A percentile compares a stretch with the other conserved stretches of the same genome.
phyloP scores from a whole-genome alignment of 2,329 filamentous ascomycete genomes.

The Penicillium rolfsii region DNA sequence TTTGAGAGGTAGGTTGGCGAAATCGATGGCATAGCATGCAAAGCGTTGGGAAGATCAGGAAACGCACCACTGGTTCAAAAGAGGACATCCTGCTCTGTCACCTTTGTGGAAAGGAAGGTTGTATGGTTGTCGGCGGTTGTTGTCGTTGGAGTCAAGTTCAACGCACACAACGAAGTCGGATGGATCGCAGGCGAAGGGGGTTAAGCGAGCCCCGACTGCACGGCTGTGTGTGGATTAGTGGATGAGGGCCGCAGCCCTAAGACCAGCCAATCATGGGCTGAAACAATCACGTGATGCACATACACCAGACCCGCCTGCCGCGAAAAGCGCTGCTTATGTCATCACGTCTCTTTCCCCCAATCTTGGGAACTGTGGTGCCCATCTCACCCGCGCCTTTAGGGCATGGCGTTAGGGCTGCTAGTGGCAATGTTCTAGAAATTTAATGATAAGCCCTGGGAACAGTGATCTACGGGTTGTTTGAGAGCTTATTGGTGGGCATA shows the following conservation, averaged over 20 bases:
- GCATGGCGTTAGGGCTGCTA: conserved; percentile 27
- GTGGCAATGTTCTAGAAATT: conserved; percentile 23
- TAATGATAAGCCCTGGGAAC: not conserved
- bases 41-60: conserved; percentile 15
- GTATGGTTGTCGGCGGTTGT: conserved; percentile 52
- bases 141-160: conserved; percentile 50
- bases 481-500: not conserved
- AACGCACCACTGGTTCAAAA: conserved; percentile 68
- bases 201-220: conserved; percentile 43
- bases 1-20: conserved; percentile 3
- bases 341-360: conserved; percentile 6
- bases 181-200: conserved; percentile 41
- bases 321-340: conserved; percentile 10
- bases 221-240: conserved; percentile 43
- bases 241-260: conserved; percentile 47
- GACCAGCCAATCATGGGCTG: conserved; percentile 29
- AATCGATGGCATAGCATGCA: conserved; percentile 19
- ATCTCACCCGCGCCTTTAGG: conserved; percentile 20
- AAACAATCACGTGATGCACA: not conserved
- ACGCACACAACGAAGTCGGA: conserved; percentile 49
- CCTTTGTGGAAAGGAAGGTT: conserved; percentile 46
- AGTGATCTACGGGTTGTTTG: not conserved
- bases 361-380: conserved; percentile 10
- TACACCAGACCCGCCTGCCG: not conserved
- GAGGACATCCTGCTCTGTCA: conserved; percentile 63